Evolutionary conservation across 345 rosid species (phyloP).

Genomic region (Citrus unshiu): DNA sequence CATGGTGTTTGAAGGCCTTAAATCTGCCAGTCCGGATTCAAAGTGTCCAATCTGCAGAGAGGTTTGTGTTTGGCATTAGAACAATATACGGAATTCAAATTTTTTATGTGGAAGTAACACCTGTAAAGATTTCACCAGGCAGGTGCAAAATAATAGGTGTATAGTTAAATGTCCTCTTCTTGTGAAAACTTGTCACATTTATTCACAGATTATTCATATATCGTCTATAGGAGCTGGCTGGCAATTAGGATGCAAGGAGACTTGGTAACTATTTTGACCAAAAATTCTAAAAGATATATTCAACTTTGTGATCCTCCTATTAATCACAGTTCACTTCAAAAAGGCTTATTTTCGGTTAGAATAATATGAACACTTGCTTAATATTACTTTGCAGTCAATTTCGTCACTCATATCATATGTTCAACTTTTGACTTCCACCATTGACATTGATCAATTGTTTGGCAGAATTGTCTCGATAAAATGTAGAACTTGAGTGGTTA

Average conservation of each 20-base stretch:
- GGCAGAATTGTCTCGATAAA: neutral
- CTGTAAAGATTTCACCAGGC: neutral
- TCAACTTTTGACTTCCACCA: neutral
- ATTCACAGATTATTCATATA: neutral
- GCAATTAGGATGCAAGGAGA: neutral
- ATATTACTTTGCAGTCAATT: neutral
- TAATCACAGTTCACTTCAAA: neutral
- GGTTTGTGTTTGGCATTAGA: constrained; percentile 36
- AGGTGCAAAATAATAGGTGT: neutral
- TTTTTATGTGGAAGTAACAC: neutral
- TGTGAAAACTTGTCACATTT: neutral
- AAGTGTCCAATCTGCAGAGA: constrained; percentile 95
- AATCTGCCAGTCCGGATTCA: constrained; percentile 50
- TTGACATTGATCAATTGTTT: neutral
- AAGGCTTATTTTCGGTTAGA: neutral
- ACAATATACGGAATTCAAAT: neutral
- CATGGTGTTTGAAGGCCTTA: constrained; percentile 66
- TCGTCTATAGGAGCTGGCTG: too few species aligned
- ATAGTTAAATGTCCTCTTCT: neutral
- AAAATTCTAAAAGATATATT: neutral
- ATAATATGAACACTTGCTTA: neutral
- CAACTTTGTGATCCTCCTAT: neutral
- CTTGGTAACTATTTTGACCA: neutral
- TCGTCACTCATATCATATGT: too few species aligned
- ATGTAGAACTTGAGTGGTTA: neutral